Conservation (phyloP, 108 stramenopile genomes). For the Nannochloropsis granulata region DNA sequence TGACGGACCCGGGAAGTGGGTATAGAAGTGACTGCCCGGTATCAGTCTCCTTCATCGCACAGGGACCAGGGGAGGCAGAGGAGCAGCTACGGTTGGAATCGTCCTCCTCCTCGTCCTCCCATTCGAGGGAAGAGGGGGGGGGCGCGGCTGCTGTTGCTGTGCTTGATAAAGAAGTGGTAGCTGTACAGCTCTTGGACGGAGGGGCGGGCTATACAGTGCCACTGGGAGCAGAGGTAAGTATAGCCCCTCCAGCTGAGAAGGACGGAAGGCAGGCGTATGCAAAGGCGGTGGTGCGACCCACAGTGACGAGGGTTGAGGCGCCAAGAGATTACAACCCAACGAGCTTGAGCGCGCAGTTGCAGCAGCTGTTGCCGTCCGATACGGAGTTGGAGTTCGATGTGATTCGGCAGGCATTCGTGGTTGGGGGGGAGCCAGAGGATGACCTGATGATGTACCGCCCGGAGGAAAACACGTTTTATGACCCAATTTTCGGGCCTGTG, state of each 20-base stretch:
- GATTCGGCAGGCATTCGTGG: not conserved
- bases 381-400: not conserved
- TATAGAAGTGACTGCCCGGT: not conserved
- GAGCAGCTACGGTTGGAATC: not conserved
- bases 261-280: not conserved
- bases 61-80: not conserved
- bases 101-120: not conserved
- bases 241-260: not conserved
- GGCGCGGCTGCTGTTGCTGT: not conserved
- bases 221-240: not conserved
- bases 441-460: not conserved
- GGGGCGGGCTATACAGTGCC: not conserved
- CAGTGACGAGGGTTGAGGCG: not conserved
- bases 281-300: not conserved
- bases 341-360: not conserved
- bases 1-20: not conserved
- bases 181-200: not conserved
- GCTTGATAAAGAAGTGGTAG: not conserved
- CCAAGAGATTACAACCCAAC: not conserved
- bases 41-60: not conserved
- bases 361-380: not conserved
- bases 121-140: not conserved
- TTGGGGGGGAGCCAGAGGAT: not conserved
- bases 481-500: conserved; percentile 17
- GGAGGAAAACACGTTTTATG: conserved; percentile 2